Evolutionary conservation across 139 green algal species (phyloP), one percentile per base, ranked within the genome.

Genomic region (Tetraselmis striata): DNA sequence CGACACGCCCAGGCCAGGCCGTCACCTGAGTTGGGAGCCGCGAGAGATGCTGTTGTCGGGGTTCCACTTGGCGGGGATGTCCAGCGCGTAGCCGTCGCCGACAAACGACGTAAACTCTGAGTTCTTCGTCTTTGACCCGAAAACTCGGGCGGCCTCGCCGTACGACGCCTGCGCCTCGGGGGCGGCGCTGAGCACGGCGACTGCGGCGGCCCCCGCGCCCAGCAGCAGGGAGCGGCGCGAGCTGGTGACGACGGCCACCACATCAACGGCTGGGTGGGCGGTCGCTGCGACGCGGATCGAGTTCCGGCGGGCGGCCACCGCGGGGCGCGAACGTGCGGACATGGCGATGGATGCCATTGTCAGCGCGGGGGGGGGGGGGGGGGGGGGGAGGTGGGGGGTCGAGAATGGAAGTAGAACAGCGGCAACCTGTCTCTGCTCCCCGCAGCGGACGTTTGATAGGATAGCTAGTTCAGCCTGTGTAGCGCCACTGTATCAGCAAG

Each of bases 11-110:
- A n/a, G n/a, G n/a, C n/a, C n/a, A n/a, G n/a, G n/a, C n/a, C n/a
- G n/a, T n/a, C n/a, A 98, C 76, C 92, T 94, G 87, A 28, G 58
- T 1, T 91, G 83, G 23, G 88, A 77, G 81, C 89, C 90, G 23
- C 86, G 84, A 93, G 93, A 96, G 81, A 80, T 77, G 92, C 99
- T 94, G 89, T 93, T 96, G 87, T 86, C 93, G 75, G 97, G 95
- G 92, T 98, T 98, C 95, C 94, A 99, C 93, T 97, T 98, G 86
- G 90, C 86, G 77, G 97, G 97, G 78, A 99, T 85, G 81, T 96
- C 85, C 80, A 99, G 29, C 0, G 92, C 85, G 87, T 96, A 99
- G 87, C 92, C 95, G 29, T 98, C 94, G 27, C 97, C 97, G 74
- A 90, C 86, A 88, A 98, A 99, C 27, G 92, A 89, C 29, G 96